phyloP scores from a whole-genome alignment of 352 stramenopile genomes.

The Globisporangium lucens region DNA sequence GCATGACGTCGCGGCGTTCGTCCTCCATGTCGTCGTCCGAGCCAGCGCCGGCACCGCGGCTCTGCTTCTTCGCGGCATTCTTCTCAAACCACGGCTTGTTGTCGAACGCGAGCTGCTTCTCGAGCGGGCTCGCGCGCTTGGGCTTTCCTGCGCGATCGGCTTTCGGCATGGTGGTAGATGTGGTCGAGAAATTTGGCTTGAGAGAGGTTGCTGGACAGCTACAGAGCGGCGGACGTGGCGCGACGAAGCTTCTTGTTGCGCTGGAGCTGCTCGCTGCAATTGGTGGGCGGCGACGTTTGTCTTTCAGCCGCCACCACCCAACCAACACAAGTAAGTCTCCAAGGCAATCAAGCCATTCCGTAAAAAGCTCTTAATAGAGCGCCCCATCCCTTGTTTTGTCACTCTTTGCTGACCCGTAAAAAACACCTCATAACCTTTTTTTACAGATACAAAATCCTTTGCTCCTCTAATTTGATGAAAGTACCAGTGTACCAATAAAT shows the following conservation, averaged over 20 bases:
- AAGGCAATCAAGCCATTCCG: slow-evolving; percentile 17
- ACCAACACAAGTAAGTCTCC: slow-evolving; percentile 1
- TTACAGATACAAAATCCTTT: not conserved
- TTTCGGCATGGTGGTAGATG: slow-evolving; percentile 54
- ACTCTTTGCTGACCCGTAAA: not conserved
- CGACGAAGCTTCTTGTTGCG: slow-evolving; percentile 1
- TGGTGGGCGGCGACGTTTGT: slow-evolving; percentile 2
- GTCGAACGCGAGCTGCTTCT: slow-evolving; percentile 85
- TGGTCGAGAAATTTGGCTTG: not conserved
- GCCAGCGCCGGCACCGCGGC: slow-evolving; percentile 20
- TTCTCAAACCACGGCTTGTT: slow-evolving; percentile 86
- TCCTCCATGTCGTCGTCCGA: slow-evolving; percentile 60
- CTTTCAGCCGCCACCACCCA: slow-evolving; percentile 15
- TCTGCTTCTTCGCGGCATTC: slow-evolving; percentile 30
- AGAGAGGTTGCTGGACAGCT: not conserved
- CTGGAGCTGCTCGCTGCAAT: slow-evolving; percentile 6
- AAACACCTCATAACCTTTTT: not conserved
- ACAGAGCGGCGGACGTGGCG: not conserved
- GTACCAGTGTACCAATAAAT: too few species aligned
- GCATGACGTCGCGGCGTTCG: slow-evolving; percentile 63
- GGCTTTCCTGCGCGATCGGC: slow-evolving; percentile 57
- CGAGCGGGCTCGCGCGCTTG: slow-evolving; percentile 81
- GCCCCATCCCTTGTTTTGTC: not conserved
- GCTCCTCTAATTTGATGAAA: not conserved
- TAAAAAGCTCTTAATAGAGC: slow-evolving; percentile 18